Evolutionary conservation across 2,329 filamentous ascomycete genomes (phyloP).

Genomic region (Bisporella sp.): DNA sequence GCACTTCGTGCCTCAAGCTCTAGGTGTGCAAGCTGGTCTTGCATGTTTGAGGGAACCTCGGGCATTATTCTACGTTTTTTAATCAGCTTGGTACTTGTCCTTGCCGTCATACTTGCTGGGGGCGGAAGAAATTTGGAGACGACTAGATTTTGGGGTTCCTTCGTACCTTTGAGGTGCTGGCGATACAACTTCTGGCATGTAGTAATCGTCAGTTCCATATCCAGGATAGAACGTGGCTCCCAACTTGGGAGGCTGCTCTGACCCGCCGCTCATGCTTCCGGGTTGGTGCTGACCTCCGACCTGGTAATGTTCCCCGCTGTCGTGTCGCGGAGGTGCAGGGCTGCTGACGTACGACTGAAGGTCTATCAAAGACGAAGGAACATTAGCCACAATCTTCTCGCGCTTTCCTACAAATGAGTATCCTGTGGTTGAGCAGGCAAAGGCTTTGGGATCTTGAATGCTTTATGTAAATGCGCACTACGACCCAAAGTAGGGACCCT

Average conservation of each 20-base stretch:
- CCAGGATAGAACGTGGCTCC: constrained; percentile 63
- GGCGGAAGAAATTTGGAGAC: neutral
- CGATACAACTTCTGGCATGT: constrained; percentile 61
- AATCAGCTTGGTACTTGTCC: neutral
- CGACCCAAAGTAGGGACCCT: no score
- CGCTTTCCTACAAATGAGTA: no score
- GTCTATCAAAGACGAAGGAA: neutral
- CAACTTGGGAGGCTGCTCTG: constrained; percentile 27
- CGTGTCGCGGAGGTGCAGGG: neutral
- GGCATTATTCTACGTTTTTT: constrained; percentile 71
- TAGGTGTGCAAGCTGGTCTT: constrained; percentile 85
- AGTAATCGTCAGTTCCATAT: constrained; percentile 56
- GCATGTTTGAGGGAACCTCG: constrained; percentile 94
- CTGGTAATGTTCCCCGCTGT: neutral
- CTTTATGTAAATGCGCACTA: no score
- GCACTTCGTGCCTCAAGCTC: constrained; percentile 66
- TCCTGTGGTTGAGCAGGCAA: no score
- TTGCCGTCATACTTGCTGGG: neutral
- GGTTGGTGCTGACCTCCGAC: neutral
- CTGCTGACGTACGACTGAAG: neutral
- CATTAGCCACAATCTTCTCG: no score
- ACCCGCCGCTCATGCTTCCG: neutral
- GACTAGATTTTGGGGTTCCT: constrained; percentile 1
- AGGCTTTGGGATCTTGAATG: no score
- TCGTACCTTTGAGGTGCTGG: constrained; percentile 63